phyloP scores from a whole-genome alignment of 2,329 filamentous ascomycete species.

The Cyphellophora attinorum region DNA sequence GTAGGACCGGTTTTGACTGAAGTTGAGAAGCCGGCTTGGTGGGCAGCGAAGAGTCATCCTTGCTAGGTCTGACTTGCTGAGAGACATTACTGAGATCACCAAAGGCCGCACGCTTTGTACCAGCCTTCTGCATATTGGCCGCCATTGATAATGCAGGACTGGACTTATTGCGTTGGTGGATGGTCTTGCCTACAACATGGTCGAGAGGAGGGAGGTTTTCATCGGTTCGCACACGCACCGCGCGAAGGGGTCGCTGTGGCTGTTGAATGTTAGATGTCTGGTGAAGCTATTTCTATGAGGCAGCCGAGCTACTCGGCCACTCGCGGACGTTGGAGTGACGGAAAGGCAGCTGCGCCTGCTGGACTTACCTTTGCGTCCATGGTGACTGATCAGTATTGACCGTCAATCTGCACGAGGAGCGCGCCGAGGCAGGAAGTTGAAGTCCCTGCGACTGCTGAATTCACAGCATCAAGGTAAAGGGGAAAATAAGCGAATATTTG shows the following conservation, averaged over 20 bases:
- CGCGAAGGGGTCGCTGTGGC: conserved; percentile 59
- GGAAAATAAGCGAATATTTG: no score
- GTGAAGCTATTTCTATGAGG: no score
- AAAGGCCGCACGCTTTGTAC: conserved; percentile 68
- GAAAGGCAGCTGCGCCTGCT: no score
- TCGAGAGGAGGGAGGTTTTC: conserved; percentile 55
- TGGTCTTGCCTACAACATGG: conserved; percentile 41
- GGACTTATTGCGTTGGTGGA: conserved; percentile 79
- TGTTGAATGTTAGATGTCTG: conserved; percentile 28
- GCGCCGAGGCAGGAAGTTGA: no score
- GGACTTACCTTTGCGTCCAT: conserved; percentile 42
- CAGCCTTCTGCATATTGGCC: conserved; percentile 48
- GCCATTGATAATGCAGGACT: conserved; percentile 51
- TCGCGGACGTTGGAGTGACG: no score
- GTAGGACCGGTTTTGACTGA: conserved; percentile 21
- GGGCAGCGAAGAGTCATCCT: conserved; percentile 47
- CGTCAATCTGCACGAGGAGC: no score
- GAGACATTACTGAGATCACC: conserved; percentile 69
- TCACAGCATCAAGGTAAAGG: no score
- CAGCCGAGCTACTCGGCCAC: no score
- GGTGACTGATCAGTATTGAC: no score
- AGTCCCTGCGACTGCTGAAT: no score
- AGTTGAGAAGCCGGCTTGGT: conserved; percentile 34
- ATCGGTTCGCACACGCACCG: conserved; percentile 52
- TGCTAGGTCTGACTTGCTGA: conserved; percentile 28